Base-by-base conservation (phyloP, 345 rosid genomes). In the Bruguiera parviflora region DNA sequence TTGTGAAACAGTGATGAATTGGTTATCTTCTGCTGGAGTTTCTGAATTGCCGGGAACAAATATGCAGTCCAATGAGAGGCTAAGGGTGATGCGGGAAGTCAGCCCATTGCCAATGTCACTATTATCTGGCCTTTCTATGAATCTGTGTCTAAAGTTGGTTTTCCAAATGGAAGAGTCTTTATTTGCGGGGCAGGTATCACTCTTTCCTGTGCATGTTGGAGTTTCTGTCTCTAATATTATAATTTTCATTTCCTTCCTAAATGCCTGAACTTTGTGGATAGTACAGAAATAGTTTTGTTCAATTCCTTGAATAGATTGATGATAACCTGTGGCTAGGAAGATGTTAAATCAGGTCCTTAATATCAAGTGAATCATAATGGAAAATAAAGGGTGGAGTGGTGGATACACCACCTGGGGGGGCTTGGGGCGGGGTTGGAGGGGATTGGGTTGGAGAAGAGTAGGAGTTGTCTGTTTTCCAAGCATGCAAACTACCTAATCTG, bases 91-190 rank as follows among this genome's bases (percentile, higher is more conserved):
- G 90, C 82, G 84, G 85, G 99, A 95, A 95, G 98, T 88, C 67
- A 92, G 81, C 80, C 99, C 98, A 52, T 72, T 95, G 77, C 97
- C 99, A 1, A 90, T 95, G 89, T 81, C 96, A 70, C 73, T 95
- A 60, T 81, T 95, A 67, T 85, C 96, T 73, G 99, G 99, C 61
- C 89, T 95, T 74, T 90, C 98, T 27, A 75, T 92, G 84, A 86
- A 95, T 68, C 77, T 92, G 63, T 87, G 91, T 82, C 78, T 81
- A 78, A 95, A 95, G 79, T 69, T 95, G 85, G 90, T 84, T 67
- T 77, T 57, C 60, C 98, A 92, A 55, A 81, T 95, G 85, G 98
- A 95, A 81, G 98, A 90, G 59, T 81, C 89, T 78, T 75, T 95
- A 78, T 95, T 95, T 78, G 85, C 79, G 35, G 88, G 83, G 67